A percentile compares a stretch with the other conserved stretches of the same genome.
Evolutionary conservation across 176 grass and related monocot species (phyloP).

Genomic region (Rhynchospora tenuis): DNA sequence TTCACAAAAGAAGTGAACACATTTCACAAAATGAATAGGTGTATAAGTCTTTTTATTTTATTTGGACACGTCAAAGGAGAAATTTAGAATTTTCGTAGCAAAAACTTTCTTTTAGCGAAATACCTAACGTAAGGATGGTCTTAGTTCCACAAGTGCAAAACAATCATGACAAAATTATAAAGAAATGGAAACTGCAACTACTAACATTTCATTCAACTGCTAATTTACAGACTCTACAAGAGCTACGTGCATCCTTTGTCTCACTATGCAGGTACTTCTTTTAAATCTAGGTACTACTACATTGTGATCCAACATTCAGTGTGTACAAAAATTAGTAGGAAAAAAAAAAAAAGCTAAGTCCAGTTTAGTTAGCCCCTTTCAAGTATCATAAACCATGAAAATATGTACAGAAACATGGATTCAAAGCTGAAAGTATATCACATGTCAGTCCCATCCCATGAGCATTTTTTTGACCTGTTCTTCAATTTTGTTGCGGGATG

Average conservation of each 20-base stretch:
- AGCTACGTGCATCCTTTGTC: slow-evolving; percentile 5
- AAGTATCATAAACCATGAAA: background rate
- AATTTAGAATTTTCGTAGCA: background rate
- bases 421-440: background rate
- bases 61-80: background rate
- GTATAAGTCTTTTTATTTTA: background rate
- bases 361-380: background rate
- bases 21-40: too few relatives aligned
- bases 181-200: background rate
- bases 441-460: slow-evolving; percentile 66
- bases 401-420: background rate
- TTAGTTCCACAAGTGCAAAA: background rate
- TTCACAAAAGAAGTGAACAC: too few relatives aligned
- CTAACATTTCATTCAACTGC: background rate
- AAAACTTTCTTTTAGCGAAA: background rate
- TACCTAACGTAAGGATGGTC: background rate
- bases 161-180: background rate
- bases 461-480: slow-evolving; percentile 63
- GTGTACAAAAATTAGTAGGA: background rate
- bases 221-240: slow-evolving; percentile 10
- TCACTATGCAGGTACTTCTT: background rate
- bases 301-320: background rate
- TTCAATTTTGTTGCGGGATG: slow-evolving; percentile 29
- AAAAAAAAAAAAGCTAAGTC: background rate
- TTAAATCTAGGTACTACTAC: slow-evolving; percentile 7